Base-by-base conservation (phyloP, 768 basidiomycete species). In the Collybiopsis luxurians region DNA sequence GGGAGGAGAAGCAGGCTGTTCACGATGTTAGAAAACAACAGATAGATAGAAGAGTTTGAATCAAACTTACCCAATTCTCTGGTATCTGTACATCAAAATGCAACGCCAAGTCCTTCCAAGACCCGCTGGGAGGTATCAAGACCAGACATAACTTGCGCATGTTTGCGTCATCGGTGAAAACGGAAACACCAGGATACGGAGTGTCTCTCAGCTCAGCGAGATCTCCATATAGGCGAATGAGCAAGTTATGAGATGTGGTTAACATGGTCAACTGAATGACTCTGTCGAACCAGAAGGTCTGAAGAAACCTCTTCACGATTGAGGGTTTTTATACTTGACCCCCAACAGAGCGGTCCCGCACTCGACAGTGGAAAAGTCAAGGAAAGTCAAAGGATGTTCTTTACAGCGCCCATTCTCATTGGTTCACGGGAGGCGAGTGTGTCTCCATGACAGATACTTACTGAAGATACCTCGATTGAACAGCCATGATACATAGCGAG, bases 71-170 rank as follows among this genome's bases (percentile, higher is more conserved):
- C 75, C 77, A 76, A n/a, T 67, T 54, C n/a, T 67, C 59, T 0
- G 75, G 75, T 13, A 79, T 63, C 19, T 61, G 49, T 7, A 78
- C 77, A 43, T 72, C 70, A 46, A 77, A 78, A 54, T 77, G 77
- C 15, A 78, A 60, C 1, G 72, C 63, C 38, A 79, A 62, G 38
- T 69, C 72, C 53, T 71, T 77, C 75, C 75, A 79, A 6, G 78
- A 77, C 23, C 78, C 78, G 53, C 70, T 70, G 1, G 75, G 73
- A 43, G 76, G 77, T 1, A 72, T 75, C n/a, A 79, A 69, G 17
- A 78, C 69, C 13, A 79, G 64, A 55, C 77, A 79, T 53, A 79
- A 68, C 57, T 70, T 68, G 57, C 70, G 70, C 44, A 77, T 63
- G 63, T 79, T 63, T 43, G 71, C 70, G 61, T 79, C 77, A 60